Conservation (phyloP, 1,284 basidiomycete species). For the Gomphus bonarii region DNA sequence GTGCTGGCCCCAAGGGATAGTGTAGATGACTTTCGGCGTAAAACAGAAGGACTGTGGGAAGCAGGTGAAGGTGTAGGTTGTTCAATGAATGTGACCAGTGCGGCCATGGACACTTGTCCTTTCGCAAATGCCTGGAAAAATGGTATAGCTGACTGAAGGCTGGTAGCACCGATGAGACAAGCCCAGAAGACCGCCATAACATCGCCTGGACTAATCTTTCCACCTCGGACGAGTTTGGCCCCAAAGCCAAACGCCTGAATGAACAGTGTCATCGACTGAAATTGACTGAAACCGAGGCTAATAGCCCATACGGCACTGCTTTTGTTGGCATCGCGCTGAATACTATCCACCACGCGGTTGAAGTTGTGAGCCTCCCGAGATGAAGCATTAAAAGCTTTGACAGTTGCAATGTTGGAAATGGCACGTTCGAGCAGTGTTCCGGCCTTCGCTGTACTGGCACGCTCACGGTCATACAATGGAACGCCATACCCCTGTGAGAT, state of each 20-base stretch:
- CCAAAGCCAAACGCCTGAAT: constrained; percentile 98
- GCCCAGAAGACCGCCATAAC: constrained; percentile 98
- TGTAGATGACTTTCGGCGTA: background rate
- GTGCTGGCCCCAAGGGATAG: background rate
- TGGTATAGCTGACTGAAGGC: constrained; percentile 80
- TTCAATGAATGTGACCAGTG: constrained; percentile 55
- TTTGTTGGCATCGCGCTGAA: constrained; percentile 39
- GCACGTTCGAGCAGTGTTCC: constrained; percentile 77
- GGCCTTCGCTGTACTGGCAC: constrained; percentile 56
- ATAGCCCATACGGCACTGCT: constrained; percentile 71
- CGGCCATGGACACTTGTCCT: constrained; percentile 78
- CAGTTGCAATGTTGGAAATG: constrained; percentile 73
- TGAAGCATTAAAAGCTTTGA: constrained; percentile 93
- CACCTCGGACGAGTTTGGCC: constrained; percentile 71
- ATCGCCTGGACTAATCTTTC: constrained; percentile 57
- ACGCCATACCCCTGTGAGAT: constrained; percentile 61
- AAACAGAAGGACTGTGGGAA: background rate
- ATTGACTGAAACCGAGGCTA: constrained; percentile 61
- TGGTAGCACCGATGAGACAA: constrained; percentile 79
- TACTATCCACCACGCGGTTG: constrained; percentile 32
- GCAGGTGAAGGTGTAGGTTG: constrained; percentile 20
- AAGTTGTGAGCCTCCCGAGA: constrained; percentile 47
- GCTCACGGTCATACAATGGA: constrained; percentile 62
- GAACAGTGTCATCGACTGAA: constrained; percentile 85
- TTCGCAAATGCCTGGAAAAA: constrained; percentile 71